phyloP scores from a whole-genome alignment of 257 asterid genomes.

The Euphrasia confusa region DNA sequence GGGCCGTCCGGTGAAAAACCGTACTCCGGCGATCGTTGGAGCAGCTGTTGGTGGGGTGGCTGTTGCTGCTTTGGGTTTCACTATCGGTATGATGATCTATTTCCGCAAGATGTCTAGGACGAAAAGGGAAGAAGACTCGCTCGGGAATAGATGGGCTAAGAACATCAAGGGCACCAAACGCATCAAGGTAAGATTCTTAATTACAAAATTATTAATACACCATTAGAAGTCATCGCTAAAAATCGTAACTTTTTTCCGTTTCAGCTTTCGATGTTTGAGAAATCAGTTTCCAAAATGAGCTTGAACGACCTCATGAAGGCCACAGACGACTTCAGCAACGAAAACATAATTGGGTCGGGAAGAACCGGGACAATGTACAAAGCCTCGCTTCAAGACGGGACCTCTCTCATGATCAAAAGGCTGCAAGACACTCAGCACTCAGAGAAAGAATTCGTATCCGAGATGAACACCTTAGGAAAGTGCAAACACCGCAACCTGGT shows the following conservation, averaged over 20 bases:
- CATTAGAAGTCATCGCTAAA: not conserved
- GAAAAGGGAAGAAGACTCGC: conserved; percentile 48
- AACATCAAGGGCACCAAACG: conserved; percentile 44
- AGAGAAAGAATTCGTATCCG: conserved; percentile 54
- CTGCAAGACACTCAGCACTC: conserved; percentile 63
- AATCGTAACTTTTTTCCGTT: conserved; percentile 20
- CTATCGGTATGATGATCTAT: conserved; percentile 29
- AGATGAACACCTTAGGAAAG: conserved; percentile 53
- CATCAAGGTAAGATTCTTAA: conserved; percentile 35
- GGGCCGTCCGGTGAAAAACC: conserved; percentile 20
- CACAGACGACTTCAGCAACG: conserved; percentile 56
- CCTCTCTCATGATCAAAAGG: conserved; percentile 59
- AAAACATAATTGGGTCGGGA: conserved; percentile 55
- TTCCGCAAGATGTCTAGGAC: conserved; percentile 33
- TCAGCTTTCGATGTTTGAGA: conserved; percentile 70
- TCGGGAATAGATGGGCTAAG: conserved; percentile 56
- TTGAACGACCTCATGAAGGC: conserved; percentile 70
- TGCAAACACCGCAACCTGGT: conserved; percentile 60
- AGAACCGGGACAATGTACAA: conserved; percentile 66
- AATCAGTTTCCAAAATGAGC: conserved; percentile 59
- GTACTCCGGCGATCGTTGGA: conserved; percentile 27
- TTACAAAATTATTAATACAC: not conserved
- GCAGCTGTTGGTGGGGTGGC: conserved; percentile 39
- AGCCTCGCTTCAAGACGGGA: conserved; percentile 58
- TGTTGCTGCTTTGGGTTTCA: conserved; percentile 30